These are phyloP conservation scores for Papiliotrema nemorosa DNA, from an alignment of 1,284 basidiomycete genomes.

Conservation along the genomic window DNA sequence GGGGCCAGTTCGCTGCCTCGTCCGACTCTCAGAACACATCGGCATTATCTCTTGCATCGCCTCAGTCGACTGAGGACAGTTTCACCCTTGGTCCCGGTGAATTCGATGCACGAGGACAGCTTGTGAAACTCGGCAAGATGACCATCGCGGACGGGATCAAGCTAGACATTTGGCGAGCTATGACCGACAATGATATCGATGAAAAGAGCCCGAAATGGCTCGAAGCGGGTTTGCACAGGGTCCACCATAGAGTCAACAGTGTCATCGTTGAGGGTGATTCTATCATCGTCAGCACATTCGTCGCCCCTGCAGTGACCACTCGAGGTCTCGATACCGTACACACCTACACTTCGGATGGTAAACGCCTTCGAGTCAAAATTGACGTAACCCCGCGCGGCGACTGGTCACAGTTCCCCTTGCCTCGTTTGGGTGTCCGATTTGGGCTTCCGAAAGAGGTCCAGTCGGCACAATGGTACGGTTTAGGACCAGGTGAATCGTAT, in stretches of 20 bases:
- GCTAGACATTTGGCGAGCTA: constrained; percentile 23
- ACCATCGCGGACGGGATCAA: neutral
- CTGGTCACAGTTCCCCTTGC: constrained; percentile 12
- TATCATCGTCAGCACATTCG: constrained; percentile 13
- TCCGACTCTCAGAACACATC: too few relatives aligned
- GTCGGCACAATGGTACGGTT: constrained; percentile 12
- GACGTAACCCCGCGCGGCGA: constrained; percentile 11
- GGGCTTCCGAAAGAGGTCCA: constrained; percentile 6
- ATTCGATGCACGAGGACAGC: constrained; percentile 12
- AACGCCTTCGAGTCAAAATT: constrained; percentile 3
- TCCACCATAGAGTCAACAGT: constrained; percentile 14
- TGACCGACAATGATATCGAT: constrained; percentile 23
- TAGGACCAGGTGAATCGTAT: constrained; percentile 17
- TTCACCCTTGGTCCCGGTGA: constrained; percentile 12
- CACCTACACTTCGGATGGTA: constrained; percentile 10
- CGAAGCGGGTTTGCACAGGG: constrained; percentile 15
- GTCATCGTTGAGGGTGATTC: constrained; percentile 4
- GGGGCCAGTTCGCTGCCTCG: too few relatives aligned
- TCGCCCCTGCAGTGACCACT: constrained; percentile 12
- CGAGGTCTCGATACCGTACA: constrained; percentile 14
- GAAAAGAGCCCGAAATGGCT: neutral
- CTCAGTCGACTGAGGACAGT: too few relatives aligned
- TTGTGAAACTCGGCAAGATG: constrained; percentile 7
- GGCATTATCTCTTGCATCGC: too few relatives aligned
- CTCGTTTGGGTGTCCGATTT: constrained; percentile 16